A percentile compares a stretch with the other conserved stretches of the same genome.
Conservation (phyloP, 495 filamentous ascomycete genomes). For the Talaromyces ruber region DNA sequence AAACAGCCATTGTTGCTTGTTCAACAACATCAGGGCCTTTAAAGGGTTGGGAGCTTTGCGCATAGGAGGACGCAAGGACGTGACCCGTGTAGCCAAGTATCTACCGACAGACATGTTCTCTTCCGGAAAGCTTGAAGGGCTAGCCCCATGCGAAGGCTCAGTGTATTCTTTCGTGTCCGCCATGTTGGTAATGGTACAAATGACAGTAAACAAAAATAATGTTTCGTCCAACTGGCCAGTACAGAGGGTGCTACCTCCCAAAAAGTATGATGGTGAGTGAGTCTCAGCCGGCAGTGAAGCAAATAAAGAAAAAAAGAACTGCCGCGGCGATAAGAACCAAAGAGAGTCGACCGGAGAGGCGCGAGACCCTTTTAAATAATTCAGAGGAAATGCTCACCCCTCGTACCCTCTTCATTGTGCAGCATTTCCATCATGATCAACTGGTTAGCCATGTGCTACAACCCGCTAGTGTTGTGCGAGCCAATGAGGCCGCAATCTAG, state of each 20-base stretch:
- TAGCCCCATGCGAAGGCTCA: neutral
- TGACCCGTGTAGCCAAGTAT: conserved; percentile 64
- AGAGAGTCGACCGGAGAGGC: neutral
- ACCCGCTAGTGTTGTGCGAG: neutral
- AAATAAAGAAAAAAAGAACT: neutral
- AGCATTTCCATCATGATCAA: neutral
- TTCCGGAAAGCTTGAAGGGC: conserved; percentile 7
- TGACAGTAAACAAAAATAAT: neutral
- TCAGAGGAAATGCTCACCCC: neutral
- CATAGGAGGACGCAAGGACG: conserved; percentile 70
- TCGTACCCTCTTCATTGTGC: neutral
- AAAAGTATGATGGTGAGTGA: neutral
- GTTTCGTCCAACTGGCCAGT: neutral
- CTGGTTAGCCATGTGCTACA: neutral
- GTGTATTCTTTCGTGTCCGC: neutral
- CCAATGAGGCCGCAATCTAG: neutral
- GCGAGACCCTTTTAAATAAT: conserved; percentile 1
- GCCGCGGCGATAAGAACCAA: neutral
- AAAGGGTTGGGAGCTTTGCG: conserved; percentile 73
- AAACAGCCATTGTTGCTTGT: conserved; percentile 73
- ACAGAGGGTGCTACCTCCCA: neutral
- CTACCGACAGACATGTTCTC: conserved; percentile 44
- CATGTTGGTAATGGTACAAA: neutral
- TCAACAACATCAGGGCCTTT: conserved; percentile 59
- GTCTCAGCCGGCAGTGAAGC: neutral